Evolutionary conservation across 768 basidiomycete genomes (phyloP).

Genomic region (Mycena chlorophos): DNA sequence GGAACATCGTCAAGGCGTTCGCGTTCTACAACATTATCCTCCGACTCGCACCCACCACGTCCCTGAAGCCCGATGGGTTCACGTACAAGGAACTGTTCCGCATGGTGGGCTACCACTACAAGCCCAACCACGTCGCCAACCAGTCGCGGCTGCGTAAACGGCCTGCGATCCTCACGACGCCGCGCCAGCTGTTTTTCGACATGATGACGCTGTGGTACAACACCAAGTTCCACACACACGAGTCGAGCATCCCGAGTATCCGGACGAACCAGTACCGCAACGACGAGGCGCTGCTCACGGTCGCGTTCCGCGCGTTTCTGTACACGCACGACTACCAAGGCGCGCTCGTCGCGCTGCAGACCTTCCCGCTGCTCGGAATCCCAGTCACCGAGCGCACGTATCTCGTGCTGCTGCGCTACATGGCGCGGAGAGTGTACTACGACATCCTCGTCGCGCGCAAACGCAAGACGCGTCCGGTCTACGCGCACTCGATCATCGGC

Average conservation of each 20-base stretch:
- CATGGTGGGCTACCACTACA: slow-evolving; percentile 25
- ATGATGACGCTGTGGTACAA: slow-evolving; percentile 36
- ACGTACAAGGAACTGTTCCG: slow-evolving; percentile 50
- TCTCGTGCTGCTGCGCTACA: slow-evolving; percentile 37
- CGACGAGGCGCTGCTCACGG: slow-evolving; percentile 34
- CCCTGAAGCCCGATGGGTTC: slow-evolving; percentile 40
- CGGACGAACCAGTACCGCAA: slow-evolving; percentile 1
- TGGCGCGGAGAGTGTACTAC: slow-evolving; percentile 25
- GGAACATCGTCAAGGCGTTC: slow-evolving; percentile 39
- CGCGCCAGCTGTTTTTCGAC: slow-evolving; percentile 46
- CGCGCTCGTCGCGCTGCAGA: slow-evolving; percentile 40
- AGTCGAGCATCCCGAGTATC: slow-evolving; percentile 29
- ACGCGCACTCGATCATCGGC: slow-evolving; percentile 12
- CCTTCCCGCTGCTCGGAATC: slow-evolving; percentile 31
- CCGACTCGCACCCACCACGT: slow-evolving; percentile 27
- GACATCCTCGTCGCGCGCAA: slow-evolving; percentile 9
- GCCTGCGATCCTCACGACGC: slow-evolving; percentile 29
- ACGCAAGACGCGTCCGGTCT: background rate
- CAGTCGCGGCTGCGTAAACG: slow-evolving; percentile 24
- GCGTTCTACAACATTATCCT: slow-evolving; percentile 44
- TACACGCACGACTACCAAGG: slow-evolving; percentile 47
- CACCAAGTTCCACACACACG: slow-evolving; percentile 17
- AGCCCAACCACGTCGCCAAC: slow-evolving; percentile 16
- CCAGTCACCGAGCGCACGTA: slow-evolving; percentile 39
- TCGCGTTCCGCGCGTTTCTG: slow-evolving; percentile 48